These are phyloP conservation scores for Pleurotus eryngii DNA, from an alignment of 768 basidiomycete genomes.

Conservation along the genomic window DNA sequence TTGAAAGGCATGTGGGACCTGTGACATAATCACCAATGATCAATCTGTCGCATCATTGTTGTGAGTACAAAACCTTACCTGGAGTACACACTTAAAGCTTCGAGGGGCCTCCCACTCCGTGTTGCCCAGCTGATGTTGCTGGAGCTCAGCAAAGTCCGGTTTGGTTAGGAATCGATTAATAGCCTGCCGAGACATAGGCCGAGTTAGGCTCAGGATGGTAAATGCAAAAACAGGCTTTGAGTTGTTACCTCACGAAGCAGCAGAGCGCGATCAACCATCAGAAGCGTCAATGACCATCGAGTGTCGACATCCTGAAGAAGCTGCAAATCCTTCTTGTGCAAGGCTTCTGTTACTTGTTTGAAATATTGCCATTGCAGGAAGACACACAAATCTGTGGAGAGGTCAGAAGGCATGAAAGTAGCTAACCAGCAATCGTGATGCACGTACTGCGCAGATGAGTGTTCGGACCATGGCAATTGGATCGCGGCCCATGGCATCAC, in stretches of 20 bases:
- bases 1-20: slow-evolving; percentile 31
- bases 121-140: slow-evolving; percentile 16
- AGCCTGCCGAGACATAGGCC: slow-evolving; percentile 14
- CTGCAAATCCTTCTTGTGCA: slow-evolving; percentile 14
- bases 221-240: background rate
- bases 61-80: slow-evolving; percentile 13
- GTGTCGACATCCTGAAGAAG: slow-evolving; percentile 23
- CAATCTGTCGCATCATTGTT: background rate
- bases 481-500: slow-evolving; percentile 12
- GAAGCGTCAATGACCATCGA: slow-evolving; percentile 26
- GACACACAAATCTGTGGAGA: slow-evolving; percentile 18
- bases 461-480: slow-evolving; percentile 17
- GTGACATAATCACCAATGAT: background rate
- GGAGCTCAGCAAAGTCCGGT: slow-evolving; percentile 21
- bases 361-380: slow-evolving; percentile 22
- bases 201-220: background rate
- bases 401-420: background rate
- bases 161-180: slow-evolving; percentile 18
- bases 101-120: slow-evolving; percentile 24
- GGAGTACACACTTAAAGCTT: slow-evolving; percentile 20
- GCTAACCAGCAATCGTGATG: background rate
- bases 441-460: slow-evolving; percentile 19
- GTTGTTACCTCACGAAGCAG: slow-evolving; percentile 18
- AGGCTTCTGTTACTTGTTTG: slow-evolving; percentile 13
- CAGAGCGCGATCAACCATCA: slow-evolving; percentile 27